Evolutionary conservation across 352 stramenopile species (phyloP).

Genomic region (Globisporangium irregulare): DNA sequence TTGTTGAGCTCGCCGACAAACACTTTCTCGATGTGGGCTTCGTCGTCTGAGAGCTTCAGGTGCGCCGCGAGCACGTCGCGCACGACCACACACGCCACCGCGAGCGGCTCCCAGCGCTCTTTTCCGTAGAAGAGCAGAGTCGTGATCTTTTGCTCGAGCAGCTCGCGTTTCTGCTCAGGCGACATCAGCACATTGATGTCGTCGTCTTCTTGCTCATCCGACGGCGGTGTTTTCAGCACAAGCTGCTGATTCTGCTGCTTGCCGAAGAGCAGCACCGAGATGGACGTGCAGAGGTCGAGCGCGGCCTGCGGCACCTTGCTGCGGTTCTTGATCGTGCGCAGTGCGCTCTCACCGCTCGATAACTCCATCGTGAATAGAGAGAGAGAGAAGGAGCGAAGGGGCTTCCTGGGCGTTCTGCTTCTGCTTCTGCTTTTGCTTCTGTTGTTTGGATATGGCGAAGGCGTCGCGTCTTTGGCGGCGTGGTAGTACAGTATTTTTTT

Average conservation of each 20-base stretch:
- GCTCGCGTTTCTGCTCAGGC: slow-evolving; percentile 23
- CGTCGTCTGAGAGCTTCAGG: slow-evolving; percentile 24
- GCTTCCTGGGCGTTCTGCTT: not conserved
- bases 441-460: slow-evolving; percentile 2
- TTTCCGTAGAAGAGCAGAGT: slow-evolving; percentile 51
- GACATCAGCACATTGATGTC: slow-evolving; percentile 5
- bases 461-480: not conserved
- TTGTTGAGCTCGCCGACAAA: slow-evolving; percentile 15
- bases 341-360: slow-evolving; percentile 53
- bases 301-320: slow-evolving; percentile 46
- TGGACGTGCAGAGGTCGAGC: slow-evolving; percentile 32
- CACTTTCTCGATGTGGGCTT: slow-evolving; percentile 34
- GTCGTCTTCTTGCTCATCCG: slow-evolving; percentile 12
- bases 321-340: slow-evolving; percentile 74
- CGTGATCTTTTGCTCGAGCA: slow-evolving; percentile 47
- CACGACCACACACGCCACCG: slow-evolving; percentile 58
- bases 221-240: not conserved
- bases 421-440: not conserved
- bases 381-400: not conserved
- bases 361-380: slow-evolving; percentile 51
- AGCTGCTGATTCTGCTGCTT: not conserved
- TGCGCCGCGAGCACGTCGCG: slow-evolving; percentile 43
- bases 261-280: slow-evolving; percentile 28
- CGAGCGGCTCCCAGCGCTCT: slow-evolving; percentile 74
- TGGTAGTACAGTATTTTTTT: not conserved